Evolutionary conservation across 768 basidiomycete genomes (phyloP).

Genomic region (Tylopilus sp.): DNA sequence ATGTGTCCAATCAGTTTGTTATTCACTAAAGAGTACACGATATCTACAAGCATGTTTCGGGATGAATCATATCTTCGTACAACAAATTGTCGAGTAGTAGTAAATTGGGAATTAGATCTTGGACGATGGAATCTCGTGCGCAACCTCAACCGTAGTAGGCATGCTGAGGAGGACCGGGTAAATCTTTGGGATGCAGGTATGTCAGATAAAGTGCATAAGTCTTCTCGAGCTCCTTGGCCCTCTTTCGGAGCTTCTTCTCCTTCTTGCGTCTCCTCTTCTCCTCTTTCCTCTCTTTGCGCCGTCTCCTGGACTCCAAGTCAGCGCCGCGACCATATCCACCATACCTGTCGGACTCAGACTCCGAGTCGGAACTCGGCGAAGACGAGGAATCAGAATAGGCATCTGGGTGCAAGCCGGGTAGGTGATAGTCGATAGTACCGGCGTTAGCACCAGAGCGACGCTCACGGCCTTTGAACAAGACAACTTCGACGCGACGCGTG

Average conservation of each 20-base stretch:
- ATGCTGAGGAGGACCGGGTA: constrained; percentile 23
- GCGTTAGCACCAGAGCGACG: constrained; percentile 64
- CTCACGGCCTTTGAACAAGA: constrained; percentile 78
- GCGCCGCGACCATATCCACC: constrained; percentile 43
- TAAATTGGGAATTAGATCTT: neutral
- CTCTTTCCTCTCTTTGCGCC: constrained; percentile 51
- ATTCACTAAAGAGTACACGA: constrained; percentile 16
- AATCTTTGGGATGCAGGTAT: constrained; percentile 40
- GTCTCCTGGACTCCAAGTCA: constrained; percentile 51
- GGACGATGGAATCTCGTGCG: neutral
- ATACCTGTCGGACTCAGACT: constrained; percentile 41
- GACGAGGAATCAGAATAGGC: constrained; percentile 39
- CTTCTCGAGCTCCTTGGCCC: constrained; percentile 57
- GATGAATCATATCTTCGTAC: neutral
- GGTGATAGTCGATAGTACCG: constrained; percentile 52
- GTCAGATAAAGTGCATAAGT: constrained; percentile 62
- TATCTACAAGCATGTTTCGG: constrained; percentile 4
- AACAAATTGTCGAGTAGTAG: neutral
- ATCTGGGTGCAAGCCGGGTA: constrained; percentile 48
- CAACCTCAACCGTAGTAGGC: constrained; percentile 25
- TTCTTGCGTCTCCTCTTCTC: constrained; percentile 60
- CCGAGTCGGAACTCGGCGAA: constrained; percentile 40
- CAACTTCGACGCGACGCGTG: constrained; percentile 70
- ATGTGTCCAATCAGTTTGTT: constrained; percentile 5
- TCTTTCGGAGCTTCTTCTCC: constrained; percentile 61